phyloP scores from a whole-genome alignment of 2,329 filamentous ascomycete genomes.

The Hymenoscyphus albidus region DNA sequence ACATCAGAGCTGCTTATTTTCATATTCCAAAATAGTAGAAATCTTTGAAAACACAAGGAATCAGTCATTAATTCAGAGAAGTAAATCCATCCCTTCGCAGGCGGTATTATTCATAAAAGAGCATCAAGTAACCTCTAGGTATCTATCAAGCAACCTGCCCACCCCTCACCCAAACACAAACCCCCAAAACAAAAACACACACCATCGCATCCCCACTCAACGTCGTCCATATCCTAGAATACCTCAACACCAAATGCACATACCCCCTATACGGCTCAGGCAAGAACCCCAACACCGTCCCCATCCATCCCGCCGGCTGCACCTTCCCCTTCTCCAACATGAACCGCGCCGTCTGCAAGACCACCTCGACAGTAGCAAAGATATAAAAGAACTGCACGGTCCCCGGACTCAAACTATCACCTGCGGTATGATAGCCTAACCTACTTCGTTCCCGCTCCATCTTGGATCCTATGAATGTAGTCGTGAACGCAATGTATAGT shows the following conservation, averaged over 20 bases:
- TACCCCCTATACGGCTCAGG: conserved; percentile 62
- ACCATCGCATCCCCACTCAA: conserved; percentile 71
- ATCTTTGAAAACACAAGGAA: too few relatives aligned
- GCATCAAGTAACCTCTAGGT: neutral
- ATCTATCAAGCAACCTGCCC: conserved; percentile 10
- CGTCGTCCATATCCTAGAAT: conserved; percentile 67
- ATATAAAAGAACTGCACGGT: conserved; percentile 66
- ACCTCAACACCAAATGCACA: conserved; percentile 57
- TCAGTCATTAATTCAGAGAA: neutral
- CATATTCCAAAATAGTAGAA: too few relatives aligned
- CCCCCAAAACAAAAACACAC: conserved; percentile 68
- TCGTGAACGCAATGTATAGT: conserved; percentile 64
- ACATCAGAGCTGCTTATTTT: too few relatives aligned
- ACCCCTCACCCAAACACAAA: conserved; percentile 31
- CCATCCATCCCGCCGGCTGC: conserved; percentile 58
- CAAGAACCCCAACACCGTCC: conserved; percentile 60
- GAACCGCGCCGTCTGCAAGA: conserved; percentile 68
- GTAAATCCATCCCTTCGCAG: neutral
- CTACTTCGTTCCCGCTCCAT: conserved; percentile 49
- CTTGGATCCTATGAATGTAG: conserved; percentile 65
- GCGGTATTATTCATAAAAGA: neutral
- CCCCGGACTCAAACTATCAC: conserved; percentile 35
- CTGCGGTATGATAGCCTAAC: conserved; percentile 31
- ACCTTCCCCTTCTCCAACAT: conserved; percentile 59
- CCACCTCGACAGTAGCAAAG: conserved; percentile 73